Evolutionary conservation across 1,284 basidiomycete genomes (phyloP).

Genomic region (Cryptococcus wingfieldii): DNA sequence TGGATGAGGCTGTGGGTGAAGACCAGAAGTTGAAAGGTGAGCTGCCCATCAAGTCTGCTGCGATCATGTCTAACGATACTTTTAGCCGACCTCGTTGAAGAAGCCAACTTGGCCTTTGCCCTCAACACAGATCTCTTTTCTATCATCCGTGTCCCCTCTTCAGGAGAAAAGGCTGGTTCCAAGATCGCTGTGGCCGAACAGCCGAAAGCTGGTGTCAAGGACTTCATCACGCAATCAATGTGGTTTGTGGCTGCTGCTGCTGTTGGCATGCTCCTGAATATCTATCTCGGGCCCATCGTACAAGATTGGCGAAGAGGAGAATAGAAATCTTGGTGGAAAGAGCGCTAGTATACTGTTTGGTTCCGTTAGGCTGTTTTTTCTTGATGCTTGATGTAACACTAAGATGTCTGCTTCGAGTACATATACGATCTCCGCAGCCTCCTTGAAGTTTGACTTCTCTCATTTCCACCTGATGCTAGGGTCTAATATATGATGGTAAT

Average conservation of each 20-base stretch:
- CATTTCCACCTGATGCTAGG: too few relatives aligned
- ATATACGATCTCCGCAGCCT: too few relatives aligned
- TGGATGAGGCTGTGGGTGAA: slow-evolving; percentile 61
- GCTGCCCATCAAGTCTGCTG: slow-evolving; percentile 7
- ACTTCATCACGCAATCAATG: slow-evolving; percentile 4
- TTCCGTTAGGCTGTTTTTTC: too few relatives aligned
- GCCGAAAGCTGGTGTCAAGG: neutral
- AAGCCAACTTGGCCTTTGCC: slow-evolving; percentile 65
- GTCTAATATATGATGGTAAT: too few relatives aligned
- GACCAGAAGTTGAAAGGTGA: slow-evolving; percentile 57
- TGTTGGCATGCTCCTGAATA: slow-evolving; percentile 13
- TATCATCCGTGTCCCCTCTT: slow-evolving; percentile 44
- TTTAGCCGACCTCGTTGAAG: slow-evolving; percentile 54
- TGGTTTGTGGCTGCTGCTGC: slow-evolving; percentile 18
- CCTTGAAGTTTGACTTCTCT: too few relatives aligned
- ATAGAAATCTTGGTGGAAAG: too few relatives aligned
- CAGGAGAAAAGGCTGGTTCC: neutral
- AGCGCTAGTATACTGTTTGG: too few relatives aligned
- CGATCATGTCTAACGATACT: neutral
- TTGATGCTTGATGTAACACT: too few relatives aligned
- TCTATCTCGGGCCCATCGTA: slow-evolving; percentile 14
- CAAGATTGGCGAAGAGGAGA: too few relatives aligned
- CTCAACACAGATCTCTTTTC: slow-evolving; percentile 65
- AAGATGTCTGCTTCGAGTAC: too few relatives aligned
- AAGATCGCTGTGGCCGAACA: neutral